Conservation (phyloP, 1,284 basidiomycete genomes). For the Apiotrichum veenhuisii region DNA sequence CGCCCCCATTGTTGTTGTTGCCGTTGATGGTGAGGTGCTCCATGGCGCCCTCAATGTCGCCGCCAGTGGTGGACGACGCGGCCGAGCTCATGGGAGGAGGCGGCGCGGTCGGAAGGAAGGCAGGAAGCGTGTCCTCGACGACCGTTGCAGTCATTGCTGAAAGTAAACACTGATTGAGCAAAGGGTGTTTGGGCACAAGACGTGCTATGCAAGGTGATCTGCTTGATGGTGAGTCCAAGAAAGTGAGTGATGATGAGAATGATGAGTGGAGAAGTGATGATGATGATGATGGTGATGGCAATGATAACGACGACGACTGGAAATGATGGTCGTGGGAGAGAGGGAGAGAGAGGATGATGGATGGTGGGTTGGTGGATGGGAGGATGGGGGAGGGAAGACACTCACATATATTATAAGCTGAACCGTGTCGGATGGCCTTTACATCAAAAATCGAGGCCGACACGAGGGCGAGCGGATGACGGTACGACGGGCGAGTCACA, state of each 20-base stretch:
- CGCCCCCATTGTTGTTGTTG: no score
- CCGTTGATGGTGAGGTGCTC: not conserved
- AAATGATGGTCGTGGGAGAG: not conserved
- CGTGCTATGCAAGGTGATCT: no score
- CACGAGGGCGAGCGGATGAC: no score
- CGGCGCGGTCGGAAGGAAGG: conserved; percentile 1
- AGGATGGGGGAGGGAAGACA: not conserved
- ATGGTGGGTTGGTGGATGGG: not conserved
- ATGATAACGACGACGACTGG: no score
- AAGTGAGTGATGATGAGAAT: not conserved
- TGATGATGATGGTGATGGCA: no score
- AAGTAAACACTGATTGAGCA: no score
- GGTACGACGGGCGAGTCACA: no score
- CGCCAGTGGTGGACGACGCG: not conserved
- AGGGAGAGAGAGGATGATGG: not conserved
- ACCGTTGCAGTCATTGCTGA: not conserved
- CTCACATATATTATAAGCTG: not conserved
- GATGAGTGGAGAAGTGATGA: not conserved
- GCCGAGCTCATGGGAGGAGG: not conserved
- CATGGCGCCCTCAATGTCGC: not conserved
- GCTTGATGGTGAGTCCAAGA: no score
- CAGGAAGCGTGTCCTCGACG: not conserved
- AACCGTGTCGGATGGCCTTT: no score
- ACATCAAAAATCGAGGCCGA: no score
- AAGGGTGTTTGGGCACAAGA: no score